Evolutionary conservation across 495 filamentous ascomycete species (phyloP), one percentile per base, ranked within the genome.

Genomic region (Xylaria longipes): DNA sequence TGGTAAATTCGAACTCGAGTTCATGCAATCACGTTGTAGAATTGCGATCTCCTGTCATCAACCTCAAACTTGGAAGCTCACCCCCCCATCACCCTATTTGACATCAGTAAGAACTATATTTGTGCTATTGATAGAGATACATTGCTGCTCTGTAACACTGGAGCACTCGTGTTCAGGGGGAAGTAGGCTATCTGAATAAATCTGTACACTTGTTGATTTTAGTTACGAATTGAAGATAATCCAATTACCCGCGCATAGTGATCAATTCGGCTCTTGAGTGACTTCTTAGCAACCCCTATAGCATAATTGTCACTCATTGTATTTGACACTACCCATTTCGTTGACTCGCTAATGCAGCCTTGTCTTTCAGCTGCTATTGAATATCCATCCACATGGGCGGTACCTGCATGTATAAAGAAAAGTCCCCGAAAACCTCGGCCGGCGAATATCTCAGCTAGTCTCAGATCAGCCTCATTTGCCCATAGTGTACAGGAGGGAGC

Each of bases 61-160:
- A 52, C 63, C 25, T 37, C 63, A 52, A 52, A 65, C 63, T 3
- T 35, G 8, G 29, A 35, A 58, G 31, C 56, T 58, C 56, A 48
- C 43, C n/a, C n/a, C n/a, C n/a, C n/a, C n/a, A 46, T 20, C 25
- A 29, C 45, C 22, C 29, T 60, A 60, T 64, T 39, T 45, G 61
- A 46, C 35, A 64, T 27, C 25, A 45, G 62, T 39, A 48, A 33
- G 22, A 65, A 46, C 27, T 37, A 41, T 64, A 39, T 35, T 25
- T 52, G 63, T 65, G 45, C 63, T 65, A 65, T 65, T 65, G 63
- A 65, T 65, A 65, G 63, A 37, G 63, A 37, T 37, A n/a, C 0
- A 20, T 35, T 37, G 20, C 57, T 33, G 17, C 57, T 56, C 17
- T 9, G 14, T 14, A 4, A 12, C 25, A 6, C 52, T 31, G 5